Evolutionary conservation across 2,329 filamentous ascomycete species (phyloP).

Genomic region (Claviceps pusilla): DNA sequence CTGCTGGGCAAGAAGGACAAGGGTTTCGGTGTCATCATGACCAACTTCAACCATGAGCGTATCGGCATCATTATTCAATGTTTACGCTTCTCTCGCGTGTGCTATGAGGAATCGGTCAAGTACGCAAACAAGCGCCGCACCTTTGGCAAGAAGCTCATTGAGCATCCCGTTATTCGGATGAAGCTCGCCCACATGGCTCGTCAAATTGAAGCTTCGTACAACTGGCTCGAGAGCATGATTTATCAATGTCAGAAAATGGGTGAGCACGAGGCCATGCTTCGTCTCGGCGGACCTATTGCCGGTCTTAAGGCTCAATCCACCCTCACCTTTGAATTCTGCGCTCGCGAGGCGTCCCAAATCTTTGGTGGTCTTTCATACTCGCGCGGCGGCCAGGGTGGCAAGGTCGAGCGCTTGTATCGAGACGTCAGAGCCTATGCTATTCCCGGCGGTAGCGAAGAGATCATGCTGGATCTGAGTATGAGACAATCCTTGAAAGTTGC

Average conservation of each 20-base stretch:
- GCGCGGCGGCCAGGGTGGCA: constrained; percentile 83
- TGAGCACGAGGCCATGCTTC: constrained; percentile 89
- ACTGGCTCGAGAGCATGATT: constrained; percentile 90
- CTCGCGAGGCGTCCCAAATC: constrained; percentile 89
- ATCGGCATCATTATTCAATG: constrained; percentile 98
- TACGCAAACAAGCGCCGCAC: constrained; percentile 95
- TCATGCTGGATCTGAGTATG: constrained; percentile 95
- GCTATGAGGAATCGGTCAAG: constrained; percentile 91
- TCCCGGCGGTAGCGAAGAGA: constrained; percentile 91
- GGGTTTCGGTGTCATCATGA: constrained; percentile 98
- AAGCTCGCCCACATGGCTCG: constrained; percentile 97
- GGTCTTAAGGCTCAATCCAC: constrained; percentile 88
- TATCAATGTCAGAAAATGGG: constrained; percentile 89
- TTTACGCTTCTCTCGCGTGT: constrained; percentile 86
- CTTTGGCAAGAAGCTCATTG: constrained; percentile 91
- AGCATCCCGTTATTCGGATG: constrained; percentile 92
- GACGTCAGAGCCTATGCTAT: constrained; percentile 95
- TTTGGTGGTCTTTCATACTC: constrained; percentile 90
- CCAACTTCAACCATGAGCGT: constrained; percentile 98
- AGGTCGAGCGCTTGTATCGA: constrained; percentile 86
- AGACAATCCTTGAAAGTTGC: constrained; percentile 78
- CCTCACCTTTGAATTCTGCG: constrained; percentile 93
- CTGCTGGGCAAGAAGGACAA: constrained; percentile 95
- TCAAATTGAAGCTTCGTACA: constrained; percentile 92
- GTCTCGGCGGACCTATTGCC: constrained; percentile 87